phyloP scores from a whole-genome alignment of 2,329 filamentous ascomycete species.

The Colletotrichum nymphaeae region DNA sequence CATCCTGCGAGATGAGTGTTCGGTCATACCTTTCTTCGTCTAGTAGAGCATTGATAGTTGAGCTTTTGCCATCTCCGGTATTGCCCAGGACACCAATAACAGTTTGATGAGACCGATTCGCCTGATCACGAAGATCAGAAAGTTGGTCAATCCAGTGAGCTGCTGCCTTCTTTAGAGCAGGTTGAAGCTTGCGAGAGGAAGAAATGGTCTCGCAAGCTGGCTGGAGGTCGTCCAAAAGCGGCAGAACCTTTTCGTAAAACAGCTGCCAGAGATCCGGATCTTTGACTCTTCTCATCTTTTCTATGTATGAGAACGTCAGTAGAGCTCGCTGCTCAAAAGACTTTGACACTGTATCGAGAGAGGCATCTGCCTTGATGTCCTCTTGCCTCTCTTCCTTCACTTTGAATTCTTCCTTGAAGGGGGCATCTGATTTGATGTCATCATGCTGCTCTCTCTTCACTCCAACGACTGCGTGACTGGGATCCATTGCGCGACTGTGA shows the following conservation, averaged over 20 bases:
- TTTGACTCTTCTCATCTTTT: background rate
- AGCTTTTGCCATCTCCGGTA: slow-evolving; percentile 19
- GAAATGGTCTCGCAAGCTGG: background rate
- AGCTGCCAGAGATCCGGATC: slow-evolving; percentile 11
- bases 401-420: background rate
- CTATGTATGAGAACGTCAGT: background rate
- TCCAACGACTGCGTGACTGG: background rate
- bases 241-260: background rate
- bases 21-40: background rate
- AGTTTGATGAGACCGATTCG: background rate
- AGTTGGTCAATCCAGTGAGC: background rate
- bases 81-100: slow-evolving; percentile 14
- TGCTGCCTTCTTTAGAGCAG: background rate
- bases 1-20: accelerated
- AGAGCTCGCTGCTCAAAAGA: background rate
- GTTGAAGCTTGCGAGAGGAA: background rate
- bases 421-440: background rate
- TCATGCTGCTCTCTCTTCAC: background rate
- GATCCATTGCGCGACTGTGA: background rate
- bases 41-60: slow-evolving; percentile 8
- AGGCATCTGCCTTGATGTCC: background rate
- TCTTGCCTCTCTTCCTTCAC: background rate
- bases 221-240: slow-evolving; percentile 3
- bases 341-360: background rate
- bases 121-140: background rate